Evolutionary conservation across 768 basidiomycete genomes (phyloP).

Genomic region (Suillus alpinus): DNA sequence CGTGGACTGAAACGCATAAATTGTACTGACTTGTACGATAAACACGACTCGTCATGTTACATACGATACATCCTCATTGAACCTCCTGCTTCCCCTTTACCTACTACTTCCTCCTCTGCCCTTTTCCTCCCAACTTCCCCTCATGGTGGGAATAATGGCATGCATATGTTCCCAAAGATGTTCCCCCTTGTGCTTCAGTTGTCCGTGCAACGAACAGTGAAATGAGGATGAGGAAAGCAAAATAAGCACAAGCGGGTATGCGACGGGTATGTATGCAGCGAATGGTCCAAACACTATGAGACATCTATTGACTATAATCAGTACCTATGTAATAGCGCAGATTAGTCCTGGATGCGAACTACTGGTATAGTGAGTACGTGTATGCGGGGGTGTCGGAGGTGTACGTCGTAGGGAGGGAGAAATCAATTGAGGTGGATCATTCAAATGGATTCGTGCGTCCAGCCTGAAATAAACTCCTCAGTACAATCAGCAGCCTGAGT

Average conservation of each 20-base stretch:
- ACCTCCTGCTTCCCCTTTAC: not conserved
- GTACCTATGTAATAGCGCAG: slow-evolving; percentile 5
- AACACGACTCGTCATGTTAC: not conserved
- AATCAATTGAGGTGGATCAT: slow-evolving; percentile 15
- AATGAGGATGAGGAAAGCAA: slow-evolving; percentile 3
- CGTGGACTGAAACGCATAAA: slow-evolving; percentile 3
- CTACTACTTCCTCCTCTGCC: not conserved
- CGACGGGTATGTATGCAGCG: slow-evolving; percentile 2
- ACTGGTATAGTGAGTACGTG: not conserved
- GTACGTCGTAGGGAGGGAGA: slow-evolving; percentile 4
- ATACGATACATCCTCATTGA: not conserved
- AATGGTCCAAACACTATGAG: slow-evolving; percentile 10
- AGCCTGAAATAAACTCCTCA: slow-evolving; percentile 42
- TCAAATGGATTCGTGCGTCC: slow-evolving; percentile 70
- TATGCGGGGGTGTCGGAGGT: not conserved
- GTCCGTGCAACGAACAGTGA: slow-evolving; percentile 9
- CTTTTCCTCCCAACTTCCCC: not conserved
- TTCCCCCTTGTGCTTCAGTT: slow-evolving; percentile 8
- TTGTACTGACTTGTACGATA: not conserved
- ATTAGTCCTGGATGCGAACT: not conserved
- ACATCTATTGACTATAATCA: slow-evolving; percentile 1
- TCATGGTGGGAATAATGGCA: not conserved
- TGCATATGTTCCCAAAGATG: not conserved
- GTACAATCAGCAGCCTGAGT: not conserved
- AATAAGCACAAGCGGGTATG: slow-evolving; percentile 26